Evolutionary conservation across 345 rosid genomes (phyloP).

Genomic region (Eucalyptus leucophloia): DNA sequence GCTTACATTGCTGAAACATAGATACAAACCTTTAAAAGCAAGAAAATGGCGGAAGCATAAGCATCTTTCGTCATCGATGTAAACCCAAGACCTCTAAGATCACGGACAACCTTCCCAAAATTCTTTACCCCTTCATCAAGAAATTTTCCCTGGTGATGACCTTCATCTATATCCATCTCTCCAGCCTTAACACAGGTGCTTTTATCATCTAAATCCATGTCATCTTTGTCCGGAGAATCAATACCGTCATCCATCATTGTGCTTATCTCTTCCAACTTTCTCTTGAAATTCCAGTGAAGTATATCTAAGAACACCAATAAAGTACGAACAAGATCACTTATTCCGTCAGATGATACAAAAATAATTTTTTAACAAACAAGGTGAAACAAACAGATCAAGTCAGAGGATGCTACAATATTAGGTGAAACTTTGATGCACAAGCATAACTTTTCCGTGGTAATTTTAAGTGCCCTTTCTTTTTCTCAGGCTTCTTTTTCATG

Average conservation of each 20-base stretch:
- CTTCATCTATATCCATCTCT: conserved; percentile 71
- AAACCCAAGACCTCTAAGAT: conserved; percentile 85
- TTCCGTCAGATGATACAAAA: background rate
- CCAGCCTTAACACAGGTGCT: conserved; percentile 18
- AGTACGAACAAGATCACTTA: background rate
- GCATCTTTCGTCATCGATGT: conserved; percentile 87
- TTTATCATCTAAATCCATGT: conserved; percentile 75
- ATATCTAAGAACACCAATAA: conserved; percentile 30
- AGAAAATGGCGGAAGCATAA: conserved; percentile 82
- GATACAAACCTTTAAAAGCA: conserved; percentile 59
- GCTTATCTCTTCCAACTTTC: conserved; percentile 77
- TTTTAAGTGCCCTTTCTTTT: background rate
- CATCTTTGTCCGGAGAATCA: conserved; percentile 29
- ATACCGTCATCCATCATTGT: conserved; percentile 31
- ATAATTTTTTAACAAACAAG: background rate
- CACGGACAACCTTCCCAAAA: conserved; percentile 81
- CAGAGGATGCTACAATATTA: background rate
- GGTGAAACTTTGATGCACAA: background rate
- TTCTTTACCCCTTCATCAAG: conserved; percentile 52
- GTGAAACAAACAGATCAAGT: background rate
- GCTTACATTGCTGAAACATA: background rate
- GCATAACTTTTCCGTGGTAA: background rate
- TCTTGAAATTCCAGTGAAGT: conserved; percentile 86
- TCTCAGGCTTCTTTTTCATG: background rate
- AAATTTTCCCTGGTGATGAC: background rate